Evolutionary conservation across 441 rosid species (phyloP).

Genomic region (Brassica balearica): DNA sequence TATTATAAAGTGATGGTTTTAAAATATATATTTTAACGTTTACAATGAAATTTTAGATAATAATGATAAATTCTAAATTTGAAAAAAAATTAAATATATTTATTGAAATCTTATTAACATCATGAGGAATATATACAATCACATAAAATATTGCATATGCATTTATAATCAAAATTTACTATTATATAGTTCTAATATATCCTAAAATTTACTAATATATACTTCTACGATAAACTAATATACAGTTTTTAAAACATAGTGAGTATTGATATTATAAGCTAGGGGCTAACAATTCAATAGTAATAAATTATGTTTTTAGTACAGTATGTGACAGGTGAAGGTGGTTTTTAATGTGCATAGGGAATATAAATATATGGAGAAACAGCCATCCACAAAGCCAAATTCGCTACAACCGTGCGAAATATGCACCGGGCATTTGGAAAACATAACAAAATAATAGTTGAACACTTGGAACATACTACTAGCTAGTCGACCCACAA

Average conservation of each 20-base stretch:
- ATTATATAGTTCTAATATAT: background rate
- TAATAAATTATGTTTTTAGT: background rate
- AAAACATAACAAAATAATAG: background rate
- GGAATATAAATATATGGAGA: background rate
- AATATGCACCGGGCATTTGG: constrained; percentile 1
- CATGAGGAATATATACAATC: background rate
- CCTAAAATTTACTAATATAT: background rate
- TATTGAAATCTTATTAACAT: background rate
- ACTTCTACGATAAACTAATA: too few relatives aligned
- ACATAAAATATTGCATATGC: background rate
- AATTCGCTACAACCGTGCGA: background rate
- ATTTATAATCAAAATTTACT: background rate
- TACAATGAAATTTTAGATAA: background rate
- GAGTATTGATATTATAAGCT: background rate
- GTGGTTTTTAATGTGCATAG: constrained; percentile 7
- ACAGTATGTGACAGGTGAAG: background rate
- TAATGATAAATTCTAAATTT: background rate
- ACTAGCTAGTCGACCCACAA: too few relatives aligned
- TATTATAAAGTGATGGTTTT: background rate
- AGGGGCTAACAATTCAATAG: background rate
- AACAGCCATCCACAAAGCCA: background rate
- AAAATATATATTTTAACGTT: background rate
- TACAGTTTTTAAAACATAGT: background rate
- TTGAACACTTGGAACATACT: background rate
- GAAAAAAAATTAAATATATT: background rate